These are phyloP conservation scores for Coffea humblotiana DNA, from an alignment of 305 asterid species.

Conservation along the genomic window DNA sequence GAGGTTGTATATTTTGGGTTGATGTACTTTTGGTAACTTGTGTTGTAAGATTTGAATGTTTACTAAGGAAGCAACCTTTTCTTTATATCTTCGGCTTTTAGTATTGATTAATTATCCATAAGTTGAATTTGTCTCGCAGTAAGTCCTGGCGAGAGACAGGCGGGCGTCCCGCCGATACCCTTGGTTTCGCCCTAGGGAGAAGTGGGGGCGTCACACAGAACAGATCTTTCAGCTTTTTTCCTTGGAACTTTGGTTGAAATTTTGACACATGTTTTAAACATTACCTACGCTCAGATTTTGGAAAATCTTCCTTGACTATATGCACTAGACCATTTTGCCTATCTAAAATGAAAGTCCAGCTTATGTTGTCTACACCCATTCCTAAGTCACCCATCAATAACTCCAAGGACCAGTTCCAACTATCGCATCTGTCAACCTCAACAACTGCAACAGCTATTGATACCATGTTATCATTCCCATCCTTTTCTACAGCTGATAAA, in stretches of 20 bases:
- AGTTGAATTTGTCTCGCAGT: too few relatives aligned
- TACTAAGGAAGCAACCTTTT: too few relatives aligned
- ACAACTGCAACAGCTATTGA: not conserved
- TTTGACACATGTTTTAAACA: not conserved
- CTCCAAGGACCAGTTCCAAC: not conserved
- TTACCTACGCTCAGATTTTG: not conserved
- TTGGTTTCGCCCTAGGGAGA: too few relatives aligned
- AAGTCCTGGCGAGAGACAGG: too few relatives aligned
- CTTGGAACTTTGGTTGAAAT: not conserved
- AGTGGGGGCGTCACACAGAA: too few relatives aligned
- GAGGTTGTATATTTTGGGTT: too few relatives aligned
- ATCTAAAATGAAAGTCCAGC: not conserved
- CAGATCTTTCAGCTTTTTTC: not conserved
- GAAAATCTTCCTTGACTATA: not conserved
- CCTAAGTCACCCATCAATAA: not conserved
- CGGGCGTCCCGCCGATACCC: too few relatives aligned
- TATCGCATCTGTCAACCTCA: not conserved
- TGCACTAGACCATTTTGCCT: not conserved
- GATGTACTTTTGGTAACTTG: too few relatives aligned
- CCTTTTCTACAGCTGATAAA: not conserved
- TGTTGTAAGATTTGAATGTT: too few relatives aligned
- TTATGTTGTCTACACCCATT: too few relatives aligned
- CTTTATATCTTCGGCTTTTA: too few relatives aligned
- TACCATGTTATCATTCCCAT: not conserved
- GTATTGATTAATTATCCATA: too few relatives aligned